These are phyloP conservation scores for Paramecium pentaurelia DNA, from an alignment of 73 alveolate genomes.

Conservation along the genomic window DNA sequence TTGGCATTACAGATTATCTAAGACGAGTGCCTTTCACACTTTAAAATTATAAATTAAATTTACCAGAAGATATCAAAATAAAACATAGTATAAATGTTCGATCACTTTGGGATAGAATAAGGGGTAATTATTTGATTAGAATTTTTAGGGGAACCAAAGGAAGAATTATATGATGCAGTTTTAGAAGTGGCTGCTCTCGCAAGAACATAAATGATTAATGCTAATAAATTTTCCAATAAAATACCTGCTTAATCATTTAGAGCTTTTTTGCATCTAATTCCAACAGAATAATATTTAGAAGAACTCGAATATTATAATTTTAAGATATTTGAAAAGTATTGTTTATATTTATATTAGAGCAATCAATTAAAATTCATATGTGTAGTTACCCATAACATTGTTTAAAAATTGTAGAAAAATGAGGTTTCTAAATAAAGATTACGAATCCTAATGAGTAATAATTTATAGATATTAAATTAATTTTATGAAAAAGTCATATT, in stretches of 20 bases:
- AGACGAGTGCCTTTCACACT: slow-evolving; percentile 49
- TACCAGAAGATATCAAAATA: slow-evolving; percentile 53
- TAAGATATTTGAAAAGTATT: slow-evolving; percentile 49
- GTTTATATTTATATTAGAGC: not conserved
- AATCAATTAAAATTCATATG: slow-evolving; percentile 38
- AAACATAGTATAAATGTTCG: slow-evolving; percentile 29
- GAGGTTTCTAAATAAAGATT: not conserved
- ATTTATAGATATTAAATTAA: not conserved
- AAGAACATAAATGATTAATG: slow-evolving; percentile 9
- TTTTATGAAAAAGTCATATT: not conserved
- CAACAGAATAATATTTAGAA: slow-evolving; percentile 35
- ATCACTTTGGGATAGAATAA: slow-evolving; percentile 52
- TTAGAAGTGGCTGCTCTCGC: slow-evolving; percentile 59
- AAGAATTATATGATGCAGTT: slow-evolving; percentile 56
- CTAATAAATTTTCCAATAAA: not conserved
- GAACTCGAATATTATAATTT: slow-evolving; percentile 44
- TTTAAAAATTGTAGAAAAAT: not conserved
- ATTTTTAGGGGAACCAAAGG: slow-evolving; percentile 55
- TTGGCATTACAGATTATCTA: slow-evolving; percentile 38
- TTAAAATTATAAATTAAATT: slow-evolving; percentile 37
- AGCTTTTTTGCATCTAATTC: slow-evolving; percentile 39
- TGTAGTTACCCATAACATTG: not conserved
- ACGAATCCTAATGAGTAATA: not conserved
- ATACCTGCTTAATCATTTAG: slow-evolving; percentile 53
- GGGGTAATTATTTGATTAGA: not conserved